Conservation (phyloP, 495 filamentous ascomycete species). For the Hyaloscypha variabilis region DNA sequence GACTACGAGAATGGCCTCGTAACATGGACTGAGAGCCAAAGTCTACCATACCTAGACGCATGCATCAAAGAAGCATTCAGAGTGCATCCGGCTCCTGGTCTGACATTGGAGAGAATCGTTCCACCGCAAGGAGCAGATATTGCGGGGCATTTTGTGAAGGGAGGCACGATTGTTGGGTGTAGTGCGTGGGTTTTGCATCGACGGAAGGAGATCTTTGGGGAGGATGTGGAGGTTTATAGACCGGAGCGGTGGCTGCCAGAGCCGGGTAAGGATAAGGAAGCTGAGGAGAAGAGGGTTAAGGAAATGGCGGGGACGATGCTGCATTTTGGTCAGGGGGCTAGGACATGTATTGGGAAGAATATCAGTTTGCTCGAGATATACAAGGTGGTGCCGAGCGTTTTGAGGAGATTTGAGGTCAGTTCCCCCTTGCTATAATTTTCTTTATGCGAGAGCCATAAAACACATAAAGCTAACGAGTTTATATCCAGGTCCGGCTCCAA, state of each 20-base stretch:
- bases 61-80: conserved; percentile 43
- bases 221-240: conserved; percentile 55
- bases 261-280: conserved; percentile 33
- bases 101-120: conserved; percentile 33
- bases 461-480: background rate
- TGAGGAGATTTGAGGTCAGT: conserved; percentile 67
- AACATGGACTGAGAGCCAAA: conserved; percentile 60
- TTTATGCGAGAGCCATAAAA: background rate
- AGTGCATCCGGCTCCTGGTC: conserved; percentile 28
- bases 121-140: conserved; percentile 45
- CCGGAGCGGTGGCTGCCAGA: conserved; percentile 62
- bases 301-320: conserved; percentile 62
- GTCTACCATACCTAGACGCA: conserved; percentile 42
- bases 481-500: conserved; percentile 52
- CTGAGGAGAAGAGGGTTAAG: conserved; percentile 49
- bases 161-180: conserved; percentile 66
- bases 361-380: conserved; percentile 77
- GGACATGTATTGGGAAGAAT: conserved; percentile 73
- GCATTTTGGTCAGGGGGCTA: conserved; percentile 61
- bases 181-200: conserved; percentile 66
- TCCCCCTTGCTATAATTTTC: background rate
- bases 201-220: conserved; percentile 58
- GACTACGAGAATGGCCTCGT: conserved; percentile 57
- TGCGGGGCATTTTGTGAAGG: conserved; percentile 56
- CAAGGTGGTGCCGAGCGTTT: conserved; percentile 74